Percentiles rank a stretch among this genome's conserved stretches.
These are phyloP conservation scores for Hansenula anomala DNA, from an alignment of 1,139 yeast species.

Conservation along the genomic window DNA sequence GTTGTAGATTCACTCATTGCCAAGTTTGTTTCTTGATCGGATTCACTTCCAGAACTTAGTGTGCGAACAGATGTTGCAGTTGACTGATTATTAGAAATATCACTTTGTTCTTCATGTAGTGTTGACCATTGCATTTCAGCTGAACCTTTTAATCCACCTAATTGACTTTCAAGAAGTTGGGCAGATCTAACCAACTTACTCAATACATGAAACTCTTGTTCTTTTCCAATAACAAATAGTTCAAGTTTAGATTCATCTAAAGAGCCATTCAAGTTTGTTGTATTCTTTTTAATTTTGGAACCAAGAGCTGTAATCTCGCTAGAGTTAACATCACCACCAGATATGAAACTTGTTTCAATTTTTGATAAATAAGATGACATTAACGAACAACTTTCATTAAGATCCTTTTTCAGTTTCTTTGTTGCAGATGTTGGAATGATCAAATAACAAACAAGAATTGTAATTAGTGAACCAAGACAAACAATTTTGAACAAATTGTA, in stretches of 20 bases:
- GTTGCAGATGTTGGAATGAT: slow-evolving; percentile 66
- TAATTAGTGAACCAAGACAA: slow-evolving; percentile 53
- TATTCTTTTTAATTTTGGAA: slow-evolving; percentile 36
- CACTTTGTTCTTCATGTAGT: slow-evolving; percentile 25
- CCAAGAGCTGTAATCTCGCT: slow-evolving; percentile 32
- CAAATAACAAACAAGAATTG: slow-evolving; percentile 53
- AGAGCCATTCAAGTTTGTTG: slow-evolving; percentile 35
- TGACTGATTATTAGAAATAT: not conserved
- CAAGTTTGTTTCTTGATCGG: slow-evolving; percentile 1
- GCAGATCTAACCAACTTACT: slow-evolving; percentile 46
- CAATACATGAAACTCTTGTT: slow-evolving; percentile 44
- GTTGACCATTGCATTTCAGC: slow-evolving; percentile 62
- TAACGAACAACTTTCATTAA: slow-evolving; percentile 49
- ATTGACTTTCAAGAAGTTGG: slow-evolving; percentile 47
- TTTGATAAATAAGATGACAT: slow-evolving; percentile 49
- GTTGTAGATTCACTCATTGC: slow-evolving; percentile 6
- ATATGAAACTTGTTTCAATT: slow-evolving; percentile 49
- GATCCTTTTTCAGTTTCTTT: slow-evolving; percentile 35
- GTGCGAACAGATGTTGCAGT: slow-evolving; percentile 6
- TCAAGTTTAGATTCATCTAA: slow-evolving; percentile 66
- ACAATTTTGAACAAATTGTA: slow-evolving; percentile 56
- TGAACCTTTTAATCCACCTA: slow-evolving; percentile 67
- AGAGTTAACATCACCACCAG: slow-evolving; percentile 36
- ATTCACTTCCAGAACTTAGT: slow-evolving; percentile 4
- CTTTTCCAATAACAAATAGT: slow-evolving; percentile 48